Evolutionary conservation across 352 stramenopile species (phyloP), one percentile per base, ranked within the genome.

Genomic region (Phytophthora chlamydospora): DNA sequence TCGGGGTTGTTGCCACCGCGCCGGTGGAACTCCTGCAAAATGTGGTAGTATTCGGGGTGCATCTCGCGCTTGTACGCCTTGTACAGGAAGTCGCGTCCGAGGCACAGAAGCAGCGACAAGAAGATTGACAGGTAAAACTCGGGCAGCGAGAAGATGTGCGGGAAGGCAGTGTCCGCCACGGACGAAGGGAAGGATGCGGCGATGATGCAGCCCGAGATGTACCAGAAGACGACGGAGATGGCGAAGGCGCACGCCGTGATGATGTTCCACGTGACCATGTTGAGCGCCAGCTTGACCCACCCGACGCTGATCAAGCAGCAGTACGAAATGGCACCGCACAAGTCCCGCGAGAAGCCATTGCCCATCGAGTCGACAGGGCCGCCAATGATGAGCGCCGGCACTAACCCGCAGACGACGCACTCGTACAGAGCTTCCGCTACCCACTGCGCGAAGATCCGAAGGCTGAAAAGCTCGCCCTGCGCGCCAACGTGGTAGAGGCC

Each of bases 51-150:
- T 51, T 96, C 87, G 1, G 87, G 87, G 10, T 73, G 58, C 62
- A 92, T 79, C 57, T 96, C 85, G 3, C 85, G 85, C 71, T 96
- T 96, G 58, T 85, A 94, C 5, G 81, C 83, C 47, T 94, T 96
- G 72, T 79, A 92, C 0, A 96, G 62, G 44, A 96, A 91, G 48
- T 94, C 87, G 0, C 87, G 80, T 0, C 80, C 76, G 12, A 96
- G 76, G 32, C 82, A 91, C 2, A 96, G 71, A 27, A 96, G 47
- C 13, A 93, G 41, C 24, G 68, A 73, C 13, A 96, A 45, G 63
- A 91, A 91, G 38, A 90, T 56, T n/a, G 90, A 52, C 27, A 93
- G 19, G 58, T 92, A 95, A 44, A 94, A 94, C 62, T 94, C 84
- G 8, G 66, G 62, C 24, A 94, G 54, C 13, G 55, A 72, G 50